phyloP scores from a whole-genome alignment of 306 rosid species.

The Trichosanthes truncata region DNA sequence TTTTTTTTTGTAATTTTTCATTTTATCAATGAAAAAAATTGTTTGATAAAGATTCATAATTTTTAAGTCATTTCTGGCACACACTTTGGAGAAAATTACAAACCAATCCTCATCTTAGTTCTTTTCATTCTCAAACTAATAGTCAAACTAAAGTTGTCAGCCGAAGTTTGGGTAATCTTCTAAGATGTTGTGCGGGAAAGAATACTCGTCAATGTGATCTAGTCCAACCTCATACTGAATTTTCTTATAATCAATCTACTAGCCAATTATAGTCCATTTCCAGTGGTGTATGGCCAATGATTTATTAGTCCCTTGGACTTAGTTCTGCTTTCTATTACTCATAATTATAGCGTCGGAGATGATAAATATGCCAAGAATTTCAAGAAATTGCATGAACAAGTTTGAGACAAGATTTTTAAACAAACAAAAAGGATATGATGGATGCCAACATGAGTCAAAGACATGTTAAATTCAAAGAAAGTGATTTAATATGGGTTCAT shows the following conservation, averaged over 20 bases:
- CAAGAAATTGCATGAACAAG: not conserved
- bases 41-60: too few relatives aligned
- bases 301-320: not conserved
- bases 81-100: too few relatives aligned
- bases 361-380: not conserved
- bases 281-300: too few relatives aligned
- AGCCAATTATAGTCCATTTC: not conserved
- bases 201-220: not conserved
- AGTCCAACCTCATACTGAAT: not conserved
- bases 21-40: too few relatives aligned
- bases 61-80: too few relatives aligned
- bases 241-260: not conserved
- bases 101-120: too few relatives aligned
- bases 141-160: too few relatives aligned
- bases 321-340: not conserved
- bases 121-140: too few relatives aligned
- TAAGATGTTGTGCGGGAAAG: not conserved
- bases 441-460: not conserved
- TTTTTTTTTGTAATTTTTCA: too few relatives aligned
- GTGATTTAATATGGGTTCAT: not conserved
- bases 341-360: not conserved
- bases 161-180: too few relatives aligned
- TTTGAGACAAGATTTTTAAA: not conserved
- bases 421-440: not conserved
- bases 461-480: not conserved